Evolutionary conservation across 352 stramenopile genomes (phyloP), one percentile per base, ranked within the genome.

Genomic region (Phytophthora sp.): DNA sequence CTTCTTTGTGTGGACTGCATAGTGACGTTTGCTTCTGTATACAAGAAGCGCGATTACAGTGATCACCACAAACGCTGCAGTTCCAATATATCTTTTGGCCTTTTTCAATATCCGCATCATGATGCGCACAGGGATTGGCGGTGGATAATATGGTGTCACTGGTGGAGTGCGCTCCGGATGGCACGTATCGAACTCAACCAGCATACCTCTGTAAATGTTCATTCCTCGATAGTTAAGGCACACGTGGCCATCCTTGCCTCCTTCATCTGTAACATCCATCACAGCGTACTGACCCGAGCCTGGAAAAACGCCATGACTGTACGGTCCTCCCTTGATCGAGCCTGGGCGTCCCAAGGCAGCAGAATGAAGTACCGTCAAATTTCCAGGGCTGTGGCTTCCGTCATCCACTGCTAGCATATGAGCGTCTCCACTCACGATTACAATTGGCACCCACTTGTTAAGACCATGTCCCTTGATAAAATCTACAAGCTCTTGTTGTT

Each of bases 381-480:
- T 90, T 2, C 88, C 89, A 0, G 85, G 82, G 27, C 74, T 90
- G 69, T 95, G 55, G 11, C 59, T 66, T 7, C 90, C 90, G 38
- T 96, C 87, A 31, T 97, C 90, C 15, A 95, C 76, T 9, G 89
- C 90, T 11, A 97, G 71, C 90, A 97, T 97, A 61, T 97, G 90
- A 30, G 90, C 90, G 52, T 97, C 90, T 18, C 90, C 90, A 47
- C 83, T 92, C 13, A 95, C 69, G 47, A 96, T 90, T 12, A 97
- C 74, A 41, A 97, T 80, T 2, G 80, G 82, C 23, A 90, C 84
- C 70, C 72, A 87, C 31, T 77, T 79, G 62, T 89, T 90, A 16
- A 93, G 67, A 5, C 68, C 80, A 31, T 92, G 78, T 1, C 44
- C 77, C 49, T 82, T 77, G 57, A 95, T 86, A 52, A 83, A 94